Base-by-base conservation (phyloP, 1,284 basidiomycete genomes). In the Nidula niveotomentosa region DNA sequence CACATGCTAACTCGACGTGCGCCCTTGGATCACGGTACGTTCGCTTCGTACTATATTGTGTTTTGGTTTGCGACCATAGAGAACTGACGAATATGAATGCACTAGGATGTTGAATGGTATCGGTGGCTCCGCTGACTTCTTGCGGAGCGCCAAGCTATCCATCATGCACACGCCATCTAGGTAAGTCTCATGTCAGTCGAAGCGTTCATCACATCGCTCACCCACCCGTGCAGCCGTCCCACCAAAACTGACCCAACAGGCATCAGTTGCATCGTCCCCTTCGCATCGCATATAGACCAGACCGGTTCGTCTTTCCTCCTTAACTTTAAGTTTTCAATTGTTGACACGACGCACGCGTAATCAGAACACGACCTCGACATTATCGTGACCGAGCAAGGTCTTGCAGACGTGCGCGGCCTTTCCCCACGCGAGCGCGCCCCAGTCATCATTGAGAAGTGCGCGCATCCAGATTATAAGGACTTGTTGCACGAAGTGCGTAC, bases 151-250 rank as follows among this genome's bases (percentile, higher is more conserved):
- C 12, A 79, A 79, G 59, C 62, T 80, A 48, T 77, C 75, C 1
- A 78, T 80, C 54, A 79, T 81, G 76, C 79, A 81, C 61, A 79
- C 78, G 0, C 79, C 79, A n/a, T 77, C 76, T 2, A 72, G 68
- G 69, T 73, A 50, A 30, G 65, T n/a, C 33, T 41, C 10, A 1
- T 34, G 5, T 30, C 30, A 30, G 30, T 39, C 23, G 18, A 41
- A 48, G n/a, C 15, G 36, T 46, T n/a, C 13, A 18, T 36, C 37
- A 37, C 45, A 36, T 51, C 30, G 37, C 49, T 55, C 7, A 57
- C 46, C 45, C 33, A 6, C 39, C 8, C 23, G 23, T 34, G 12
- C 50, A 70, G 74, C 41, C 73, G 78, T 3, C 76, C 76, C 2
- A 72, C 73, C 8, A 79, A 78, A 64, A 73, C 69, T 0, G 78